Evolutionary conservation across 352 stramenopile genomes (phyloP).

Genomic region (Phytopythium montanum): DNA sequence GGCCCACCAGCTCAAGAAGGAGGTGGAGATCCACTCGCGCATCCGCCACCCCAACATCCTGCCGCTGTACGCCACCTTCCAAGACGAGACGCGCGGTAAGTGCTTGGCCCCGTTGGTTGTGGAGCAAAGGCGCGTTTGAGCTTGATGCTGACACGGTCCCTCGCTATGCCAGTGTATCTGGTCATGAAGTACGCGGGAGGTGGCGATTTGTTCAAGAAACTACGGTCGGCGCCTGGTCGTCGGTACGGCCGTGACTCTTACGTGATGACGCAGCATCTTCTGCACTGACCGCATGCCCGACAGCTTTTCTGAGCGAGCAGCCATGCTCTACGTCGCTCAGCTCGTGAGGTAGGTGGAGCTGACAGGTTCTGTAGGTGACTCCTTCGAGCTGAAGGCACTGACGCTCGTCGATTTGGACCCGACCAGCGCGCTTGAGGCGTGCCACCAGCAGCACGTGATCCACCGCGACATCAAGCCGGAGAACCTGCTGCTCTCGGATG

Average conservation of each 20-base stretch:
- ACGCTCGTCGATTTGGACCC: neutral
- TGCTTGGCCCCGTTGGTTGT: neutral
- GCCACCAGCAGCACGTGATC: constrained; percentile 83
- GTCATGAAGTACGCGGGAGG: constrained; percentile 85
- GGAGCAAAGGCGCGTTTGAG: neutral
- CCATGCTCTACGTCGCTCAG: constrained; percentile 65
- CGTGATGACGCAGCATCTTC: neutral
- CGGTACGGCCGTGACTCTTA: constrained; percentile 18
- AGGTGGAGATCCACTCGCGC: constrained; percentile 90
- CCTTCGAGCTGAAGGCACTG: neutral
- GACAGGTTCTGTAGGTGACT: neutral
- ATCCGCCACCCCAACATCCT: constrained; percentile 89
- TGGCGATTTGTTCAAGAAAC: constrained; percentile 83
- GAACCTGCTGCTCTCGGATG: constrained; percentile 88
- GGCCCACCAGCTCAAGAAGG: constrained; percentile 79
- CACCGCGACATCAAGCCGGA: constrained; percentile 96
- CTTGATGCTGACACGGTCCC: neutral
- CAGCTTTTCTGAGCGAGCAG: constrained; percentile 61
- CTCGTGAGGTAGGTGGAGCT: constrained; percentile 46
- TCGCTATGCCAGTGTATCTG: constrained; percentile 62
- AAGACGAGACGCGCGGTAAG: constrained; percentile 62
- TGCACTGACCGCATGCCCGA: neutral
- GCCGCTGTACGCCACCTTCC: constrained; percentile 80
- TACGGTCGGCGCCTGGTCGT: constrained; percentile 42
- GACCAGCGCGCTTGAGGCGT: constrained; percentile 51